These are phyloP conservation scores for Yamadazyma kitorensis DNA, from an alignment of 805 yeast species.

Conservation along the genomic window DNA sequence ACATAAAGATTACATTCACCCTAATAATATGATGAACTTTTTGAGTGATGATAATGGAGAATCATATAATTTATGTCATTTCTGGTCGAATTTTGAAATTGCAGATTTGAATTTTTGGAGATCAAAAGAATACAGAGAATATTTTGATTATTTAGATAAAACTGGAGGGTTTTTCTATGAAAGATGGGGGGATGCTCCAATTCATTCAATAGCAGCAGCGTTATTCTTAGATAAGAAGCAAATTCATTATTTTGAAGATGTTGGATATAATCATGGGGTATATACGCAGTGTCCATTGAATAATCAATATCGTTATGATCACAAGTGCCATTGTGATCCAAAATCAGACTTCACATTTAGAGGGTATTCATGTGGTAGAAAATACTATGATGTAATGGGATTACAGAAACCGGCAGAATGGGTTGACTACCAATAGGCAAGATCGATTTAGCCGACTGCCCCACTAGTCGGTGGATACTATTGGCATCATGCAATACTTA, in stretches of 20 bases:
- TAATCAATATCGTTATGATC: constrained; percentile 20
- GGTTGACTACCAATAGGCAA: constrained; percentile 17
- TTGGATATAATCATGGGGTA: constrained; percentile 74
- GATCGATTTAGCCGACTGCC: neutral
- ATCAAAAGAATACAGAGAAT: constrained; percentile 52
- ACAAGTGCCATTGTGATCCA: constrained; percentile 38
- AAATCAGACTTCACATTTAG: constrained; percentile 29
- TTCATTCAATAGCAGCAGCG: constrained; percentile 74
- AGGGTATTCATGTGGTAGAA: constrained; percentile 26
- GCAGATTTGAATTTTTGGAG: constrained; percentile 74
- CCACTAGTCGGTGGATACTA: neutral
- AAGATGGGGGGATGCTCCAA: constrained; percentile 93
- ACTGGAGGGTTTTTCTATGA: constrained; percentile 81
- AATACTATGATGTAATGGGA: constrained; percentile 29
- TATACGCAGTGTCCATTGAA: constrained; percentile 58
- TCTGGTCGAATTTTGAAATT: constrained; percentile 77
- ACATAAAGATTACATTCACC: constrained; percentile 17
- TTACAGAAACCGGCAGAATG: constrained; percentile 30
- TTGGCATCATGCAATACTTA: too few relatives aligned
- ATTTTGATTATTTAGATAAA: constrained; percentile 59
- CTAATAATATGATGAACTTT: constrained; percentile 13
- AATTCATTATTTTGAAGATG: constrained; percentile 70
- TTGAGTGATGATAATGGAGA: constrained; percentile 10
- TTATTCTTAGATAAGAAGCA: constrained; percentile 56
- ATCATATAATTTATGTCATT: constrained; percentile 68